Base-by-base conservation (phyloP, 2,329 filamentous ascomycete species). In the Cytospora mali region DNA sequence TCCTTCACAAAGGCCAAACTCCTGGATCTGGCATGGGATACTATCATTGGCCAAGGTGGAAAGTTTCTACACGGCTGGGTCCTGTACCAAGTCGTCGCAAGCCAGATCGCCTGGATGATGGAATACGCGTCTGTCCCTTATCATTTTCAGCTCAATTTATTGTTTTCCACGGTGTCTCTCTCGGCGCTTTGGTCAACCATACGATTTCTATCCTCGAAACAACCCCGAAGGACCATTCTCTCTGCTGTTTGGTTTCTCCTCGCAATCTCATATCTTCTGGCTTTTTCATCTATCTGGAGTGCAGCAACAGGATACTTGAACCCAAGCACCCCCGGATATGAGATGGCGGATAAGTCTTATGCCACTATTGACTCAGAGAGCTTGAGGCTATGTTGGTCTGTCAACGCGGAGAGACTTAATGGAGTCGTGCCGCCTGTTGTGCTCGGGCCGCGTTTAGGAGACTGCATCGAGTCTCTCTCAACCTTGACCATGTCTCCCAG, bases 161-260 rank as follows among this genome's bases (percentile, higher is more conserved):
- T 60, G 6, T 60, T 60, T 14, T 54, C 58, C 1, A 60, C 58
- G 10, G 58, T 52, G 10, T 60, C 58, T 6, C 51, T 60, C 6
- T 25, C 58, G 7, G 50, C 58, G 4, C 51, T 60, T 1, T 60
- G 58, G 58, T 60, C 58, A 11, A 60, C 50, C 1, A 7, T 60
- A 3, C 35, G 58, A 0, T 60, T 60, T 21, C 50, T 60, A 9
- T 28, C 31, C 29, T 33, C 33, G 21, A 54, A 14, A 42, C 16
- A 50, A 16, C 58, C 58, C 35, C 50, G 50, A 2, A 51, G 58
- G 21, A 52, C 58, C 23, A 39, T 54, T 6, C 33, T 60, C 21
- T 54, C 58, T 18, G 58, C 50, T 18, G 28, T 60, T n/a, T 60
- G 58, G 58, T 60, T 60, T 18, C 58, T 60, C 28, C 58, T 60